These are phyloP conservation scores for Cydonia oblonga DNA, from an alignment of 331 rosid species.

Conservation along the genomic window DNA sequence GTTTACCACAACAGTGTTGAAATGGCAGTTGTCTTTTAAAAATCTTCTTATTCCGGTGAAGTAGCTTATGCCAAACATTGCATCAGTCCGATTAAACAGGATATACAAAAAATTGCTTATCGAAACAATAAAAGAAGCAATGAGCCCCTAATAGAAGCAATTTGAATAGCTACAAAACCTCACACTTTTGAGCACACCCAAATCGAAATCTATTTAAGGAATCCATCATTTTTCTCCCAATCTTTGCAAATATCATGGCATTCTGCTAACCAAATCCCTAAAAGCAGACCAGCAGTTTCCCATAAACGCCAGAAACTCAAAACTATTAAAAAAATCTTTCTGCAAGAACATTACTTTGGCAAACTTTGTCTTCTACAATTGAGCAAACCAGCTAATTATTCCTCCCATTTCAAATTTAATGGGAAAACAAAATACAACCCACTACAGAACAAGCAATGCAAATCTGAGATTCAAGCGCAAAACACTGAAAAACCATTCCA, in stretches of 20 bases:
- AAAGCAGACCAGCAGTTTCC: not conserved
- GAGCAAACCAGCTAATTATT: not conserved
- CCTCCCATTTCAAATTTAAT: slow-evolving; percentile 7
- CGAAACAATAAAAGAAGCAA: not conserved
- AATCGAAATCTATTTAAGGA: slow-evolving; percentile 23
- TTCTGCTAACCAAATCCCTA: slow-evolving; percentile 3
- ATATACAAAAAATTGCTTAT: not conserved
- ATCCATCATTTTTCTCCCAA: slow-evolving; percentile 15
- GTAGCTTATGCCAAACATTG: not conserved
- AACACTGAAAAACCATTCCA: slow-evolving; percentile 1
- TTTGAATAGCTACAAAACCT: slow-evolving; percentile 7
- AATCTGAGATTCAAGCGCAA: slow-evolving; percentile 46
- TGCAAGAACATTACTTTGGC: not conserved
- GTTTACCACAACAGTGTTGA: not conserved
- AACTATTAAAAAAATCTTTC: slow-evolving; percentile 8
- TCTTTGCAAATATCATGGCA: slow-evolving; percentile 11
- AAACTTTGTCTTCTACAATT: not conserved
- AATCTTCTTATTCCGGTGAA: no score
- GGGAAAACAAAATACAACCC: slow-evolving; percentile 13
- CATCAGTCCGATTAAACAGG: not conserved
- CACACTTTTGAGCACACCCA: slow-evolving; percentile 24
- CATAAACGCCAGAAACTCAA: not conserved
- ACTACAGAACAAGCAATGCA: slow-evolving; percentile 22
- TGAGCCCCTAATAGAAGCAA: slow-evolving; percentile 19
- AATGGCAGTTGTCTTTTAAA: not conserved